Evolutionary conservation across 2,329 filamentous ascomycete genomes (phyloP), one percentile per base, ranked within the genome.

Genomic region (Trichophaea hybrida): DNA sequence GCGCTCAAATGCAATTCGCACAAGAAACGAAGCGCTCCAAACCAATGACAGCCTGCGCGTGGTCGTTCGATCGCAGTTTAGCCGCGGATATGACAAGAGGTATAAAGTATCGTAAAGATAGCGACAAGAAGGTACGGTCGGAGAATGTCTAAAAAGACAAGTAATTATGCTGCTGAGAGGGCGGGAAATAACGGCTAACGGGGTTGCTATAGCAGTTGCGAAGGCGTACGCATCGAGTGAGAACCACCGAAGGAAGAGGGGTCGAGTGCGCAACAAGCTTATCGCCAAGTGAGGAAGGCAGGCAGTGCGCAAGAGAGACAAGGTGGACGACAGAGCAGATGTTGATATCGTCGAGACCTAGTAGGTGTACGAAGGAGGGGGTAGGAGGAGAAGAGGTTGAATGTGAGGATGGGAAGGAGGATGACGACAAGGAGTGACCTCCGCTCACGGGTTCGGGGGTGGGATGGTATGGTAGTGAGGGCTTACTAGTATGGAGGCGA

Each of bases 321-420:
- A 12, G 31, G 31, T 5, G 31, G 48, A 32, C 48, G 48, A 50
- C 15, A 17, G 50, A 53, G 31, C 34, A 12, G 12, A n/a, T 49
- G 44, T n/a, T 49, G 10, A 8, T 12, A n/a, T 49, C 44, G 44
- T 17, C 8, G 44, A n/a, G 15, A 24, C 12, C 8, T 5, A 79
- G 81, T 73, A 76, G 78, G 66, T 35, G 55, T 17, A 34, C 49
- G 58, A 48, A 49, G 15, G 61, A 58, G 31, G 15, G 17, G 40
- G 34, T 33, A 48, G 43, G 37, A 8, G 49, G 8, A 76, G 50
- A 52, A 74, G 52, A 72, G 68, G 61, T 74, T 72, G 32, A 48
- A 52, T 37, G 24, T 17, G 43, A 15, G 24, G 55, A 34, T 40
- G 48, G 65, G 67, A 59, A 35, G 56, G 50, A 57, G 44, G 49